Evolutionary conservation across 805 yeast species (phyloP), one percentile per base, ranked within the genome.

Genomic region (Candida piceae): DNA sequence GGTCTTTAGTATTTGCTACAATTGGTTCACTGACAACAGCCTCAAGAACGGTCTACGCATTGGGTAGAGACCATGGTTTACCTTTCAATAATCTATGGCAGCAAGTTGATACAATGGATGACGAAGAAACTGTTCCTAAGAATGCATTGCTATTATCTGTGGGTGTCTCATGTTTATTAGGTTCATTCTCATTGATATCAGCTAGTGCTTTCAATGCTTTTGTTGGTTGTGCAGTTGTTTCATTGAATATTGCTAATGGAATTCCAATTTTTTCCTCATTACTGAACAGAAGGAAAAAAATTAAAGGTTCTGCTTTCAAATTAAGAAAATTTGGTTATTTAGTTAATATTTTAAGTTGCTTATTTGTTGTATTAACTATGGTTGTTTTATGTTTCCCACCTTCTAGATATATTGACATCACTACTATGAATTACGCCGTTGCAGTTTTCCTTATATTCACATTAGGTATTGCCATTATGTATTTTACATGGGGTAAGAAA

Each of bases 21-120:
- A 77, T 85, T 34, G 89, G 94, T 4, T 74, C 90, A 1, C 67
- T 83, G 24, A 84, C 93, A 1, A 81, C 94, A 0, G 84, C 88
- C 3, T 83, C 93, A 3, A 72, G 94, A 69, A 73, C 81, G n/a
- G 84, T 87, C 0, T 84, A 75, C 55, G 82, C 86, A 18, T 78
- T 85, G 62, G 86, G 90, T 35, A 72, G 95, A 62, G 95, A 85
- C 56, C 84, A 80, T 25, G 95, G 88, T 0, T 59, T 85, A 30
- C 94, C 94, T 2, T 74, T 66, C 48, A 72, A 76, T 38, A 66
- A 72, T 10, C 48, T 72, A 12, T 84, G 89, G 87, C 71, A 77
- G 3, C 70, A 72, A 48, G 84, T 85, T 29, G 80, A 80, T 47
- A 55, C 66, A 6, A 69, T 74, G 9, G 63, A 45, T 3, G 74